These are phyloP conservation scores for Talaromyces rugulosus DNA, from an alignment of 2,329 filamentous ascomycete species.

Conservation along the genomic window DNA sequence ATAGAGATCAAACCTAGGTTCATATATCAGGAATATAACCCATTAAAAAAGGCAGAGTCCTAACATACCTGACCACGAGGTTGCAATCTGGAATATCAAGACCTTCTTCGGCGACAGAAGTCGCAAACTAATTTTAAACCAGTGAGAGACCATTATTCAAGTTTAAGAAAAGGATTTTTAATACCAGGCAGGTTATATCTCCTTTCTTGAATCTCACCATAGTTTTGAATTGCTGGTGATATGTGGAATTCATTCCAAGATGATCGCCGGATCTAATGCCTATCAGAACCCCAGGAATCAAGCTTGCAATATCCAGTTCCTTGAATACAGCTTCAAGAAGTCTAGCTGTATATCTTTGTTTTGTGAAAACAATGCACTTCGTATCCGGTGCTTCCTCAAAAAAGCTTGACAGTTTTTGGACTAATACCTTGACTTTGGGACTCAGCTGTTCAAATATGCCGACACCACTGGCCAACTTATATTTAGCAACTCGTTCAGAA, in stretches of 20 bases:
- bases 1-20: conserved; percentile 73
- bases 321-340: conserved; percentile 67
- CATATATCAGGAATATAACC: conserved; percentile 11
- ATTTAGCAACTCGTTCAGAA: conserved; percentile 50
- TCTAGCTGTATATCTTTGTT: conserved; percentile 71
- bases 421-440: conserved; percentile 65
- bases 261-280: conserved; percentile 51
- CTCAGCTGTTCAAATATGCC: conserved; percentile 52
- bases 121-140: conserved; percentile 48
- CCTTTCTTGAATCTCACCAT: conserved; percentile 62
- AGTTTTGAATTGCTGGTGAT: conserved; percentile 68
- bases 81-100: conserved; percentile 65
- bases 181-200: conserved; percentile 53
- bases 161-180: not conserved
- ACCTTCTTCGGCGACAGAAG: conserved; percentile 63
- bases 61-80: conserved; percentile 49
- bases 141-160: not conserved
- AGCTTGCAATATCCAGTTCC: conserved; percentile 52
- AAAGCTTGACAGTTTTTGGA: conserved; percentile 56
- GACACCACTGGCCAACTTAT: conserved; percentile 44
- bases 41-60: not conserved
- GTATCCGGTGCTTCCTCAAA: conserved; percentile 57
- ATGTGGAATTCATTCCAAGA: conserved; percentile 61
- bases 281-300: conserved; percentile 62
- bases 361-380: conserved; percentile 84